Base-by-base conservation (phyloP, 805 yeast species). In the Danielia oregonensis region DNA sequence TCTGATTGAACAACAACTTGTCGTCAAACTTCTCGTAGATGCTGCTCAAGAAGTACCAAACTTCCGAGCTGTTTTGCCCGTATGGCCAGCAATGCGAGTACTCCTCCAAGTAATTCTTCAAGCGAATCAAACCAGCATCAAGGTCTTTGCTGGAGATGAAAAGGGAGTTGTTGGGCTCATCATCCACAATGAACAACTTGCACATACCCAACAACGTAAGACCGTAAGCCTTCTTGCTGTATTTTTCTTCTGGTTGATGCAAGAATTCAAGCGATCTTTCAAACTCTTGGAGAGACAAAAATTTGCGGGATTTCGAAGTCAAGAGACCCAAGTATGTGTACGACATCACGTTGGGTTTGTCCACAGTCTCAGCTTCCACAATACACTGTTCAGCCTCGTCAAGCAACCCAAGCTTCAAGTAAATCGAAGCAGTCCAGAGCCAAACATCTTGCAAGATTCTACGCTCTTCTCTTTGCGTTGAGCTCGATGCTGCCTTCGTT, bases 341-440 rank as follows among this genome's bases (percentile, higher is more conserved):
- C 0, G 82, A 75, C 33, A 65, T 68, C 18, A 66, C 59, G 24
- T 69, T 73, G 9, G 75, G 70, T 22, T 64, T 63, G 33, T 50
- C 60, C 3, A 70, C 65, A 2, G 66, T 57, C 37, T 74, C 81
- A 1, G 94, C 86, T 55, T 87, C 96, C 6, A 72, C 68, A 4
- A 87, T 70, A 30, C 95, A 82, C 38, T 74, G 78, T 47, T 78
- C 79, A 1, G 89, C 78, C 34, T 86, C 94, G 2, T 63, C 69
- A 1, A 61, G 43, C 25, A 74, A 55, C 1, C 74, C 79, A 5
- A 74, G 68, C 39, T 74, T 72, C 47, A 74, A 61, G 52, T 86
- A 87, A 17, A 86, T 60, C 24, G 72, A 70, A 0, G 87, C 71
- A 0, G 86, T 70, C 75, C 87, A 76, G 32, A 88, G 54, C 96